Conservation (phyloP, 1,284 basidiomycete species). For the Apiotrichum sp. region DNA sequence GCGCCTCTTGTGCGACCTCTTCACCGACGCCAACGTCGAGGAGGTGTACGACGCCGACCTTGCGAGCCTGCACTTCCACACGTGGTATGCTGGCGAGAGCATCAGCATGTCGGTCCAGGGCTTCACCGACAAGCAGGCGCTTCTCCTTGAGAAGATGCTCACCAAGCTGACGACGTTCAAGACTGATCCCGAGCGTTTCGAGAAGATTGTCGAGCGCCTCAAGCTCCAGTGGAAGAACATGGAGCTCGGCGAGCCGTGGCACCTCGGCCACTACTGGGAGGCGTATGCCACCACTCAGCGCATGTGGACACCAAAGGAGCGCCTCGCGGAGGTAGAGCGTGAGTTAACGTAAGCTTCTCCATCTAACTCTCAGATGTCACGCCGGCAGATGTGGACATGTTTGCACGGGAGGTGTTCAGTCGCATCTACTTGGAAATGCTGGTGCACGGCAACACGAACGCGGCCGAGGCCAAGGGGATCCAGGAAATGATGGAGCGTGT, state of each 20-base stretch:
- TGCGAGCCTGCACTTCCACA: conserved; percentile 76
- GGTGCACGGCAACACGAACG: conserved; percentile 76
- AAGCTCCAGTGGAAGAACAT: conserved; percentile 67
- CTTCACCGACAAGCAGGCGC: conserved; percentile 89
- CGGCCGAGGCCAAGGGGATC: conserved; percentile 70
- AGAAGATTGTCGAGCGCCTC: conserved; percentile 79
- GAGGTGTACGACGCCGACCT: conserved; percentile 90
- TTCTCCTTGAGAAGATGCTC: conserved; percentile 70
- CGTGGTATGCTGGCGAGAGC: conserved; percentile 63
- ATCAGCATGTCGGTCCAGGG: conserved; percentile 69
- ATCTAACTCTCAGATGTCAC: conserved; percentile 55
- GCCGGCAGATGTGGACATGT: conserved; percentile 64
- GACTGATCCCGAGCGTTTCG: conserved; percentile 67
- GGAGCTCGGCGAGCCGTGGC: conserved; percentile 75
- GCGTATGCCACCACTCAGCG: conserved; percentile 64
- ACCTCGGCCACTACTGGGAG: conserved; percentile 71
- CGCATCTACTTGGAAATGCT: conserved; percentile 69
- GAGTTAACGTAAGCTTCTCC: conserved; percentile 32
- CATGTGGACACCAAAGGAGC: conserved; percentile 76
- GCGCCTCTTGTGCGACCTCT: conserved; percentile 71
- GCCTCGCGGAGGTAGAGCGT: conserved; percentile 69
- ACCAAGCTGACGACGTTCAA: conserved; percentile 64
- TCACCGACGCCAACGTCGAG: conserved; percentile 83
- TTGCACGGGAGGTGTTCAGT: conserved; percentile 60
- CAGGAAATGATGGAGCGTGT: conserved; percentile 67